Evolutionary conservation across 345 rosid species (phyloP), one percentile per base, ranked within the genome.

Genomic region (Excoecaria agallocha): DNA sequence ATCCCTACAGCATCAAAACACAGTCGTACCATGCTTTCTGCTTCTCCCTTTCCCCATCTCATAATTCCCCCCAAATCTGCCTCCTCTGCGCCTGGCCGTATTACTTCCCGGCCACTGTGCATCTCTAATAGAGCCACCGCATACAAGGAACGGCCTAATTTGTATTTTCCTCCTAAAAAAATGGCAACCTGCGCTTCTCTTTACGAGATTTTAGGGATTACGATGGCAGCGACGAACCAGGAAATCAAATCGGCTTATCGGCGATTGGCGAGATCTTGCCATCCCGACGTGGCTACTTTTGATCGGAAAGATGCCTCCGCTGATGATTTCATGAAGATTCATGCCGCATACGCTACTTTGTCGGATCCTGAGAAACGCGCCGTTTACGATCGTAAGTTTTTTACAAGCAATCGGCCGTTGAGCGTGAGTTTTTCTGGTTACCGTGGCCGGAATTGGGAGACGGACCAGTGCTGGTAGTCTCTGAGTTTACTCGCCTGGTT

Each of bases 391-490:
- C 82, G 89, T 55, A 80, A 78, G 78, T 80, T 88, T 57, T 70
- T 81, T 12, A 76, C 77, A 15, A 48, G 80, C 52, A 79, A 55
- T 12, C 78, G 90, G 76, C 94, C 93, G 82, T 75, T 92, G 84
- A 88, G 90, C 41, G 60, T 78, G 12, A 56, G 84, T 10, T 74
- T 66, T 45, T 78, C 86, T 0, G 85, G 91, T 3, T 90, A 85
- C 78, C 64, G 73, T 8, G 86, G 96, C 7, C 84, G 91, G 81
- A 92, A 76, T 52, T 94, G 98, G 98, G 97, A 94, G 79, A 89
- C 97, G 5, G 98, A 94, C 73, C 98, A 94, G 96, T 94, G 98
- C 82, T 94, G 97, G 98, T 94, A 78, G 78, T 30, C 30, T 30
- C 30, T 6, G 48, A 74, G 35, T 1, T 43, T 8, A 10, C 48